Conservation (phyloP, 176 grass and related monocot species). For the Oryza glumipatula region DNA sequence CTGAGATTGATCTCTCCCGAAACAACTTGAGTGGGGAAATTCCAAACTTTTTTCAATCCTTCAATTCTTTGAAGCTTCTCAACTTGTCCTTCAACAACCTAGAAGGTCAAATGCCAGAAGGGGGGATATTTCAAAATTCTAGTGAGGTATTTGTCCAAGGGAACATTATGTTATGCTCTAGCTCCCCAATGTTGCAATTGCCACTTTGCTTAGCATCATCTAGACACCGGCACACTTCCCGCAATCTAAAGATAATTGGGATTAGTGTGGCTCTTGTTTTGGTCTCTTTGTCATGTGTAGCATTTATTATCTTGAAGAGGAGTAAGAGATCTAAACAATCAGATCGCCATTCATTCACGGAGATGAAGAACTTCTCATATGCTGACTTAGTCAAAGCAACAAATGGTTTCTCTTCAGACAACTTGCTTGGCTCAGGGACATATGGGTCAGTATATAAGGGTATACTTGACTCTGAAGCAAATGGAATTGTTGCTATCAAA, state of each 20-base stretch:
- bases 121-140: constrained; percentile 32
- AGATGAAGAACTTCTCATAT: constrained; percentile 39
- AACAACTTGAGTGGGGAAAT: constrained; percentile 49
- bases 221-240: not conserved
- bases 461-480: not conserved
- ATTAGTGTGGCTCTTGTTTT: not conserved
- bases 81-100: constrained; percentile 22
- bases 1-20: constrained; percentile 17
- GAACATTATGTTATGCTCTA: constrained; percentile 36
- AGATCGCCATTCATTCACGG: not conserved
- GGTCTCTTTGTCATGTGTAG: not conserved
- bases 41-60: constrained; percentile 24
- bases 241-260: not conserved
- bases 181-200: constrained; percentile 21
- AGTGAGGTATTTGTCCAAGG: constrained; percentile 27
- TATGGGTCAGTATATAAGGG: constrained; percentile 46
- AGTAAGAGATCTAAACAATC: not conserved
- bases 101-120: constrained; percentile 33
- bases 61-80: constrained; percentile 7
- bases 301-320: not conserved
- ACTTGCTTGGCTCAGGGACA: constrained; percentile 31
- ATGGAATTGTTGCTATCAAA: constrained; percentile 32
- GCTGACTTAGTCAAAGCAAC: constrained; percentile 31
- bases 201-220: constrained; percentile 20
- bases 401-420: constrained; percentile 34